phyloP scores from a whole-genome alignment of 192 early-diverging fungal species.

The Funneliformis geosporum region DNA sequence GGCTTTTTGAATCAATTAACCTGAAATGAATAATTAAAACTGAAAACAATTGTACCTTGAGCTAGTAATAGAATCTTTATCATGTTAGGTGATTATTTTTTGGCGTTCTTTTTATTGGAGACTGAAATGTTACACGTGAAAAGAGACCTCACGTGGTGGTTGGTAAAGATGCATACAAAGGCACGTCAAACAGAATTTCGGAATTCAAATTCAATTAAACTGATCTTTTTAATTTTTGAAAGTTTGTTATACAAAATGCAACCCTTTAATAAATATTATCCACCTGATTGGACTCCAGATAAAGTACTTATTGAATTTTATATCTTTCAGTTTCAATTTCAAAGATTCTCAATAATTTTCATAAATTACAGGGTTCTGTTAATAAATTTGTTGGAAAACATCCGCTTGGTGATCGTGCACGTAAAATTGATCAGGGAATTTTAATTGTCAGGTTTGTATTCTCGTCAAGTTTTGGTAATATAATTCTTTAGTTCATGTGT shows the following conservation, averaged over 20 bases:
- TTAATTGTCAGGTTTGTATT: constrained; percentile 69
- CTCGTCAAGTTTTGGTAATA: background rate
- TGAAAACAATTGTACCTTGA: too few species aligned
- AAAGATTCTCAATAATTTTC: background rate
- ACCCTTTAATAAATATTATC: constrained; percentile 79
- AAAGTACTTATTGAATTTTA: constrained; percentile 50
- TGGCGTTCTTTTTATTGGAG: too few species aligned
- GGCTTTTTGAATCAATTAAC: too few species aligned
- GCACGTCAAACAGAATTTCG: too few species aligned
- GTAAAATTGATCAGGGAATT: constrained; percentile 88
- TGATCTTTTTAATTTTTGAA: too few species aligned
- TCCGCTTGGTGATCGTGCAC: constrained; percentile 81
- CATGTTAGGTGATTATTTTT: too few species aligned
- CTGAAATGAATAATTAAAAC: too few species aligned
- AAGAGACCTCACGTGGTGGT: too few species aligned
- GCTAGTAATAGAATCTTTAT: too few species aligned
- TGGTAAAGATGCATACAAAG: too few species aligned
- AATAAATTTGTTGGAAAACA: constrained; percentile 89
- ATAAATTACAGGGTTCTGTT: constrained; percentile 66
- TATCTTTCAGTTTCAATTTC: background rate
- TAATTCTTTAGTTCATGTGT: background rate
- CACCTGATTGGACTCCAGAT: constrained; percentile 90
- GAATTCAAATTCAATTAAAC: too few species aligned
- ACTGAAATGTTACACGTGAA: too few species aligned
- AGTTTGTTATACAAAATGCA: constrained; percentile 39